A percentile compares a stretch with the other conserved stretches of the same genome.
These are phyloP conservation scores for Globisporangium orthogonon DNA, from an alignment of 352 stramenopile genomes.

Conservation along the genomic window DNA sequence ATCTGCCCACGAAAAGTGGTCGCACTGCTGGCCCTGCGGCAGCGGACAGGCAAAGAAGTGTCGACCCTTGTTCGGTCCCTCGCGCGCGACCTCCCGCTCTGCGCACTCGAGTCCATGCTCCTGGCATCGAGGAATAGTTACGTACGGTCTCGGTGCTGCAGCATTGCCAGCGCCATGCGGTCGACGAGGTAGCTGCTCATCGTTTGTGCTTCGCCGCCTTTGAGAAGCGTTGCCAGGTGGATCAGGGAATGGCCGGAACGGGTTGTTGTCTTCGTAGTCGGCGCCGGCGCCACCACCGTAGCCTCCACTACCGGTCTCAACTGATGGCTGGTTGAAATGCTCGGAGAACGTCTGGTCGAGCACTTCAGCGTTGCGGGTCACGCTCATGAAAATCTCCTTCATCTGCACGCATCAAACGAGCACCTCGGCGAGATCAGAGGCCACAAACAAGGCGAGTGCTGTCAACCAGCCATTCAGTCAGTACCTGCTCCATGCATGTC, in stretches of 20 bases:
- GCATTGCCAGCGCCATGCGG: no score
- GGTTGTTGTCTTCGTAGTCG: neutral
- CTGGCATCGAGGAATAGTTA: slow-evolving; percentile 26
- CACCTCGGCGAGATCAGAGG: neutral
- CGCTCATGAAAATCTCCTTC: slow-evolving; percentile 65
- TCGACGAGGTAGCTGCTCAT: neutral
- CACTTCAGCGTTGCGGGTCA: slow-evolving; percentile 74
- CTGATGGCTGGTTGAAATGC: slow-evolving; percentile 60
- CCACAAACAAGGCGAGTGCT: neutral
- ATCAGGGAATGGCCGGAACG: neutral
- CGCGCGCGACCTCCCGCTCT: slow-evolving; percentile 45
- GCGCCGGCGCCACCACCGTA: neutral
- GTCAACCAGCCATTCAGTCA: no score
- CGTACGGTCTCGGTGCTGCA: neutral
- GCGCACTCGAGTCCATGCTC: slow-evolving; percentile 43
- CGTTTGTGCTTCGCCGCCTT: slow-evolving; percentile 2
- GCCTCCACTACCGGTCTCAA: slow-evolving; percentile 23
- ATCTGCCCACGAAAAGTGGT: slow-evolving; percentile 89
- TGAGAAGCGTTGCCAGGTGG: neutral
- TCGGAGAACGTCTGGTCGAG: slow-evolving; percentile 90
- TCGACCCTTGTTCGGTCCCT: slow-evolving; percentile 87
- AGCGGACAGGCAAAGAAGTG: slow-evolving; percentile 89
- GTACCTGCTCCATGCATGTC: slow-evolving; percentile 85
- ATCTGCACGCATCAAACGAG: slow-evolving; percentile 37
- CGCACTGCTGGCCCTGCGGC: slow-evolving; percentile 81